phyloP scores from a whole-genome alignment of 1,284 basidiomycete genomes.

The Anthracocystis panici-leucophaei region DNA sequence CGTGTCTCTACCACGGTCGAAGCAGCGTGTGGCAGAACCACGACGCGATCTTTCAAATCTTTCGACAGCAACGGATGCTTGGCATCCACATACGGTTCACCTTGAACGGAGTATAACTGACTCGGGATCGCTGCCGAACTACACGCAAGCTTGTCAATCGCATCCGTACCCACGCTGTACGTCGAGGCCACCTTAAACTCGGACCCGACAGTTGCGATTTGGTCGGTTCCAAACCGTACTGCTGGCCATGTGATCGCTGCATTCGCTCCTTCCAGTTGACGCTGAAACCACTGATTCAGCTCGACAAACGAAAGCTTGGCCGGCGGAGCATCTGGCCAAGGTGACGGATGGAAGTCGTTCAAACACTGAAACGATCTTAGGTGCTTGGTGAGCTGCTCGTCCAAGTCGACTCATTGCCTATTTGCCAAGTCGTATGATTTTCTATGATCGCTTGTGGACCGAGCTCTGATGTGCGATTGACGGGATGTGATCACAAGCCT shows the following conservation, averaged over 20 bases:
- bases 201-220: conserved; percentile 16
- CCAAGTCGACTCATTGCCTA: not conserved
- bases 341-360: conserved; percentile 21
- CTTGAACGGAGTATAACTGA: conserved; percentile 39
- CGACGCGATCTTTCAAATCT: conserved; percentile 23
- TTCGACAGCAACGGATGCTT: conserved; percentile 20
- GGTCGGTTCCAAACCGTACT: conserved; percentile 16
- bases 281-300: conserved; percentile 23
- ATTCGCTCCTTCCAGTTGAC: conserved; percentile 14
- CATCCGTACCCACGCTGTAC: conserved; percentile 29
- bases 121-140: conserved; percentile 17
- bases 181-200: conserved; percentile 20
- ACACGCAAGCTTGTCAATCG: conserved; percentile 23
- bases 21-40: conserved; percentile 33
- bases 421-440: too few relatives aligned
- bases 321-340: conserved; percentile 14
- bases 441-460: too few relatives aligned
- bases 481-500: too few relatives aligned
- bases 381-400: not conserved
- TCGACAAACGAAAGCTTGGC: conserved; percentile 3
- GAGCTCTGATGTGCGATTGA: too few relatives aligned
- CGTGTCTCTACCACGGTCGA: conserved; percentile 28
- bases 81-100: conserved; percentile 20
- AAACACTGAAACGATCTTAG: conserved; percentile 35
- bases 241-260: conserved; percentile 31